A percentile compares a stretch with the other conserved stretches of the same genome.
These are phyloP conservation scores for Ceratobasidium sp. DNA, from an alignment of 1,284 basidiomycete species.

Conservation along the genomic window DNA sequence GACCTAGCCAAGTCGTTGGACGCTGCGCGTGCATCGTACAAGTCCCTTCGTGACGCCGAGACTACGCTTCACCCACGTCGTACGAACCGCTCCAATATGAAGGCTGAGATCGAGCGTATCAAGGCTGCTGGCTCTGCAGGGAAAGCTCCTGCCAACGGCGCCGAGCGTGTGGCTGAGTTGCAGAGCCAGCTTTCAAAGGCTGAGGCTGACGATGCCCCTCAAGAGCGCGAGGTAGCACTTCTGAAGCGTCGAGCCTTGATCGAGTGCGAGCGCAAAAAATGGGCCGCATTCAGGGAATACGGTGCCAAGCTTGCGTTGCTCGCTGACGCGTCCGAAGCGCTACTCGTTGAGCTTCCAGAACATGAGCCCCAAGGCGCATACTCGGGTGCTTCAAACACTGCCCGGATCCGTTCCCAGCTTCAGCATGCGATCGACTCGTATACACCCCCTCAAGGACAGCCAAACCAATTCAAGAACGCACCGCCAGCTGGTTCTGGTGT, in stretches of 20 bases:
- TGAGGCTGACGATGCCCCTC: conserved; percentile 65
- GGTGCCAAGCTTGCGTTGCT: conserved; percentile 77
- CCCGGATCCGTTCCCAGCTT: conserved; percentile 71
- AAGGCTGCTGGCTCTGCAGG: conserved; percentile 63
- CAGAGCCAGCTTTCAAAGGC: conserved; percentile 67
- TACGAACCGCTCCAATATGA: conserved; percentile 62
- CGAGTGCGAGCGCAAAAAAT: conserved; percentile 74
- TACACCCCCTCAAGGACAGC: conserved; percentile 64
- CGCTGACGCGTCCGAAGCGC: conserved; percentile 68
- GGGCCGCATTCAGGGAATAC: conserved; percentile 81
- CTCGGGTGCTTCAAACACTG: conserved; percentile 65
- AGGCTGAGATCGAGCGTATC: conserved; percentile 66
- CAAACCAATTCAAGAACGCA: conserved; percentile 49
- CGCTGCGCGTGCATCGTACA: conserved; percentile 66
- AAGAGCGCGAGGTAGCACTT: conserved; percentile 71
- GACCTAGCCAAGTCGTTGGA: conserved; percentile 68
- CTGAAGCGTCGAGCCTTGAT: conserved; percentile 73
- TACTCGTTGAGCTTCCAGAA: conserved; percentile 65
- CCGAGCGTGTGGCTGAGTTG: conserved; percentile 69
- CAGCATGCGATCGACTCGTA: conserved; percentile 79
- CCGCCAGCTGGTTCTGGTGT: conserved; percentile 54
- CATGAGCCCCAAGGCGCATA: conserved; percentile 70
- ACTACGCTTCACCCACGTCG: conserved; percentile 64
- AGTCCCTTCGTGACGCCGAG: conserved; percentile 74
- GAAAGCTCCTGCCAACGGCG: conserved; percentile 53